Conservation (phyloP, 148 eudicot species). For the Camellia japonica region DNA sequence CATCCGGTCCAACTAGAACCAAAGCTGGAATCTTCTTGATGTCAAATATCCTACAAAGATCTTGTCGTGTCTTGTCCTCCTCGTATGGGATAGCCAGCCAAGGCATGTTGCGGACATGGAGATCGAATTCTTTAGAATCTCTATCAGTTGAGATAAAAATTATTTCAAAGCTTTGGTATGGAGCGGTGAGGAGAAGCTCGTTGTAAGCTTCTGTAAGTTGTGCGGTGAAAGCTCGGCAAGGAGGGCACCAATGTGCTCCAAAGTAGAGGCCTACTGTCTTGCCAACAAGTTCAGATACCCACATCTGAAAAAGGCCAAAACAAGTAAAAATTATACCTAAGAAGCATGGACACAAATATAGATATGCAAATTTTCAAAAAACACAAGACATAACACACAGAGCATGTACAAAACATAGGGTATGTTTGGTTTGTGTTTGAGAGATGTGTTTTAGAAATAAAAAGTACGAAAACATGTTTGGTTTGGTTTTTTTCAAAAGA, state of each 20-base stretch:
- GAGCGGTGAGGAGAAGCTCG: slow-evolving; percentile 20
- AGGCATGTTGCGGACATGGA: slow-evolving; percentile 46
- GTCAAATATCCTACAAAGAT: slow-evolving; percentile 50
- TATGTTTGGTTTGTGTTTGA: too few relatives aligned
- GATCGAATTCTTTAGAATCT: slow-evolving; percentile 40
- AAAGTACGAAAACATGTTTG: too few relatives aligned
- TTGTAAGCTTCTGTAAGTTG: slow-evolving; percentile 47
- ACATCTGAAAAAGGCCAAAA: slow-evolving; percentile 23
- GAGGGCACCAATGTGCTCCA: slow-evolving; percentile 68
- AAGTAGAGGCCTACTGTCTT: slow-evolving; percentile 58
- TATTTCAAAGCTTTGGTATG: slow-evolving; percentile 40
- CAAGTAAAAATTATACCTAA: not conserved
- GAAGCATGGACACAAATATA: not conserved
- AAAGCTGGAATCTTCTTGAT: slow-evolving; percentile 49
- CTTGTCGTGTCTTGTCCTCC: slow-evolving; percentile 42
- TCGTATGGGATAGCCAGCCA: slow-evolving; percentile 55
- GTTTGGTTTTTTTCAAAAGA: too few relatives aligned
- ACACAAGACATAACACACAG: too few relatives aligned
- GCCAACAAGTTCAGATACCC: slow-evolving; percentile 40
- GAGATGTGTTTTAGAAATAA: too few relatives aligned
- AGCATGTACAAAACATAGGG: too few relatives aligned
- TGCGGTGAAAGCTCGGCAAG: slow-evolving; percentile 41
- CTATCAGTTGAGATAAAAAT: slow-evolving; percentile 52
- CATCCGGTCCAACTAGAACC: slow-evolving; percentile 46
- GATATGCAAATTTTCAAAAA: too few relatives aligned